Conservation (phyloP, 352 stramenopile genomes). For the Phytophthora meadii region DNA sequence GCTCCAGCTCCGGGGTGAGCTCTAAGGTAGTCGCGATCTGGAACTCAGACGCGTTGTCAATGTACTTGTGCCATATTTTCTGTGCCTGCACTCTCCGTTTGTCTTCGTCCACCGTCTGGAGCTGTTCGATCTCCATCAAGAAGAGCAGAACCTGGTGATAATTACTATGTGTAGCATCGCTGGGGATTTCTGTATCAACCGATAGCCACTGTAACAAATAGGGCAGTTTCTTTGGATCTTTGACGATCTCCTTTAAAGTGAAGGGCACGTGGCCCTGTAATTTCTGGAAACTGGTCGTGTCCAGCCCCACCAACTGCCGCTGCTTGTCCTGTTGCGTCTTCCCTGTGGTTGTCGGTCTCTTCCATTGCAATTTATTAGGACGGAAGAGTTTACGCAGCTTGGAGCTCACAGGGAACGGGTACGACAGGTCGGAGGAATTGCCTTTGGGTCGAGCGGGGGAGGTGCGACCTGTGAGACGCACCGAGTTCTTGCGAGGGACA, state of each 20-base stretch:
- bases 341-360: constrained; percentile 1
- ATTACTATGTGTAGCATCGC: constrained; percentile 46
- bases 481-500: constrained; percentile 8
- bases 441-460: constrained; percentile 9
- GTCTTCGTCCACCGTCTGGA: constrained; percentile 71
- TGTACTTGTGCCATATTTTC: constrained; percentile 91
- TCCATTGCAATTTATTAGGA: constrained; percentile 70
- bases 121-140: constrained; percentile 83
- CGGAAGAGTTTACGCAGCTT: constrained; percentile 82
- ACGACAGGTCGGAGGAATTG: constrained; percentile 25
- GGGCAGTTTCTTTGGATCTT: constrained; percentile 86
- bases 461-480: constrained; percentile 17
- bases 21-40: constrained; percentile 85
- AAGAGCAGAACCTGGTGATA: constrained; percentile 90
- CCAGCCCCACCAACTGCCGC: constrained; percentile 55
- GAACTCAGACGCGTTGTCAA: constrained; percentile 82
- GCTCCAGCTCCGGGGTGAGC: constrained; percentile 77
- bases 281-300: constrained; percentile 68
- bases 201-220: constrained; percentile 85
- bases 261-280: constrained; percentile 84
- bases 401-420: constrained; percentile 76
- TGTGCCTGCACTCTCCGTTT: constrained; percentile 74
- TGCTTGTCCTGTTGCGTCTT: constrained; percentile 45
- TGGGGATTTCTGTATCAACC: constrained; percentile 51
- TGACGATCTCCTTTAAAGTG: constrained; percentile 86